Conservation (phyloP, 176 grass and related monocot species). For the Avena insularis region DNA sequence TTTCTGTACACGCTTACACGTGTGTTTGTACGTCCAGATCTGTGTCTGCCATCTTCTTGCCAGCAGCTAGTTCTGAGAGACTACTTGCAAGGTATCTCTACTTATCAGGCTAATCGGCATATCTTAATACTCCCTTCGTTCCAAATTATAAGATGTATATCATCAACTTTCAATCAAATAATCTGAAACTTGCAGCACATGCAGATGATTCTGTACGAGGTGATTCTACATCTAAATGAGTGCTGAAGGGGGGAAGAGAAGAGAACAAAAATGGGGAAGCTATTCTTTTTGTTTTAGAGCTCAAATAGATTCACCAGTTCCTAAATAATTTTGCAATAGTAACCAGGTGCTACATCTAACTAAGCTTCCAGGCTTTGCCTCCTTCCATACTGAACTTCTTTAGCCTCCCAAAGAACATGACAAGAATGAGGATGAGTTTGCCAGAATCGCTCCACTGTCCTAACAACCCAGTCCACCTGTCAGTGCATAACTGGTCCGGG, state of each 20-base stretch:
- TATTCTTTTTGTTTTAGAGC: not conserved
- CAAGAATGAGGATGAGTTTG: constrained; percentile 62
- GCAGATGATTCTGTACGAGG: constrained; percentile 4
- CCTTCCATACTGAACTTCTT: constrained; percentile 65
- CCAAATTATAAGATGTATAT: not conserved
- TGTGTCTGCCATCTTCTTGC: not conserved
- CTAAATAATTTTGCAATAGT: too few relatives aligned
- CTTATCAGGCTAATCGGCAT: not conserved
- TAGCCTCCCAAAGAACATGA: constrained; percentile 64
- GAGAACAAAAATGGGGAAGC: not conserved
- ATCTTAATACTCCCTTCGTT: not conserved
- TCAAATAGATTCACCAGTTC: not conserved
- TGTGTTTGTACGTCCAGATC: not conserved
- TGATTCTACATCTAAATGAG: constrained; percentile 11
- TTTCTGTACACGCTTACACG: not conserved
- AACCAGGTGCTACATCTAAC: constrained; percentile 37
- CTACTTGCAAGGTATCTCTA: not conserved
- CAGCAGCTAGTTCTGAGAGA: not conserved
- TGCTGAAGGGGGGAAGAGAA: not conserved
- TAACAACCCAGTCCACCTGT: constrained; percentile 52
- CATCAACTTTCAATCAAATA: constrained; percentile 25
- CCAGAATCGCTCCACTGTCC: constrained; percentile 61
- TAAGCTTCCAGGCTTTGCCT: constrained; percentile 69
- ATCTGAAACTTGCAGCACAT: constrained; percentile 16
- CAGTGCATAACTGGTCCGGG: constrained; percentile 38